Evolutionary conservation across 805 yeast genomes (phyloP).

Genomic region (Starmerella bombi): DNA sequence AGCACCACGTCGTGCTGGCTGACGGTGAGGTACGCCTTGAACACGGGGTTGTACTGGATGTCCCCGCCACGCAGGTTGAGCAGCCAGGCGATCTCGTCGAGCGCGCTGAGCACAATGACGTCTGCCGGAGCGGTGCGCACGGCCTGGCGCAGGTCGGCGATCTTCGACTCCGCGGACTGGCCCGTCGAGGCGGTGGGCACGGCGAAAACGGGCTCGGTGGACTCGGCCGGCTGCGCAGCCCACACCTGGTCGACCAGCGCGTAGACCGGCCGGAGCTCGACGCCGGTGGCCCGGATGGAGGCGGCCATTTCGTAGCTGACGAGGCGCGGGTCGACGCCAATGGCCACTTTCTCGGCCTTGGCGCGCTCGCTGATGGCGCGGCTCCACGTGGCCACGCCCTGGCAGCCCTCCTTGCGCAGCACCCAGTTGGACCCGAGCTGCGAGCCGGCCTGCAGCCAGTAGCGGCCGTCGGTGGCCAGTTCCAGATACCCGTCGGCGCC

Average conservation of each 20-base stretch:
- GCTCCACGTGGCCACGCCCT: constrained; percentile 66
- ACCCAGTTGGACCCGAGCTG: constrained; percentile 73
- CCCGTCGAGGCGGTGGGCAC: constrained; percentile 52
- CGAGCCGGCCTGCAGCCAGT: constrained; percentile 77
- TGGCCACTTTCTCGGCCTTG: constrained; percentile 34
- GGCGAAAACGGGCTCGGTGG: constrained; percentile 37
- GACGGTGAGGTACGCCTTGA: constrained; percentile 53
- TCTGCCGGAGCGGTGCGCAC: constrained; percentile 23
- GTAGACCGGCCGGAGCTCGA: constrained; percentile 39
- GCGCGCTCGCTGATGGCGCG: constrained; percentile 57
- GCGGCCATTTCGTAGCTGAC: constrained; percentile 33
- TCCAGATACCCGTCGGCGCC: constrained; percentile 52
- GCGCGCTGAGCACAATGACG: constrained; percentile 50
- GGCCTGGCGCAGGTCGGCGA: constrained; percentile 31
- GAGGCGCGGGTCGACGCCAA: constrained; percentile 76
- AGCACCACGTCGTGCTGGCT: constrained; percentile 33
- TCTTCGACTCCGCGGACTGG: constrained; percentile 44
- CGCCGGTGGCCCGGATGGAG: constrained; percentile 24
- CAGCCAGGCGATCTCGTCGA: constrained; percentile 88
- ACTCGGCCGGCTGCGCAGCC: constrained; percentile 44
- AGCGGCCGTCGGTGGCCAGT: constrained; percentile 86
- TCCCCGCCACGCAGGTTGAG: constrained; percentile 74
- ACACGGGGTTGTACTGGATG: constrained; percentile 75
- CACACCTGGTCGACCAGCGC: constrained; percentile 70
- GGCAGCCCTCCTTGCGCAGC: constrained; percentile 63